Evolutionary conservation across 2,329 filamentous ascomycete genomes (phyloP), one percentile per base, ranked within the genome.

Genomic region (Claviceps monticola): DNA sequence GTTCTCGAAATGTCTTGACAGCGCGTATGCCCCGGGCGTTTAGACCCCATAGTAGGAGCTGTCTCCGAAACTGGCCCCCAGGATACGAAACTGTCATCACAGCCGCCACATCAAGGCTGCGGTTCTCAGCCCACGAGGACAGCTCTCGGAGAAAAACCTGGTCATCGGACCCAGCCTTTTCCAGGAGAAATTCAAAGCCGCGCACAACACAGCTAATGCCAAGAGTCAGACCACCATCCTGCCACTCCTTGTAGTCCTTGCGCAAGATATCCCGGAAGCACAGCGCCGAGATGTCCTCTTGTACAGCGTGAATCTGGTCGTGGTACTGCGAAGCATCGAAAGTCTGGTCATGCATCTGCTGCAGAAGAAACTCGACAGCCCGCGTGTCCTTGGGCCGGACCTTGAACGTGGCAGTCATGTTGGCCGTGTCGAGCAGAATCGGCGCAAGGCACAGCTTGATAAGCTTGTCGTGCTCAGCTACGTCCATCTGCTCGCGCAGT

Each of bases 211-310:
- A 78, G 59, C 79, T 79, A 16, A 87, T 79, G n/a, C 86, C 86
- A 4, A 91, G 72, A 17, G 68, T 72, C 39, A 80, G 62, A 0
- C 66, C 68, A 11, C 69, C 69, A 51, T 80, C 78, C 11, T 68
- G 69, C 86, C 86, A 93, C 61, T 86, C 75, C 69, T 94, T 94
- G 68, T 90, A 94, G 67, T 94, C 87, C 65, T 91, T 91, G 56
- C 84, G 74, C 50, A 91, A 66, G 41, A 90, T 75, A 58, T 90
- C 86, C 21, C 75, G 69, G 57, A 88, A 66, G 39, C 68, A 70
- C 46, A 93, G 67, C 0, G 62, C 58, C 2, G 74, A 77, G 49
- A 93, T 74, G 57, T 88, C 78, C 56, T 80, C 76, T 65, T 90
- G 90, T 5, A 86, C 82, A 5, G 66, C 66, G 1, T 73, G 71